Conservation (phyloP, 1,284 basidiomycete genomes). For the Microbotryomycetes sp. region DNA sequence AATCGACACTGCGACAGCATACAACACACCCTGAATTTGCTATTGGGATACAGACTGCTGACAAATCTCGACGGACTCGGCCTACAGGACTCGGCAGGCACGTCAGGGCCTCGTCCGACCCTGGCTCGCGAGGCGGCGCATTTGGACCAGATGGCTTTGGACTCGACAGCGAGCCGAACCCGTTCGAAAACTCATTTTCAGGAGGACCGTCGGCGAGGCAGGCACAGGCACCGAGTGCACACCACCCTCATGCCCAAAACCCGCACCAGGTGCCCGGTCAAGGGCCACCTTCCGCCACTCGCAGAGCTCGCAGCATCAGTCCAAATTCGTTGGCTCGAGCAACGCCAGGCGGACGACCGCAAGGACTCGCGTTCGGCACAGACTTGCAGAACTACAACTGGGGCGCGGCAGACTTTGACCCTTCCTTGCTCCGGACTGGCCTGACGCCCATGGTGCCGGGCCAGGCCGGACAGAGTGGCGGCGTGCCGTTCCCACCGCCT, state of each 20-base stretch:
- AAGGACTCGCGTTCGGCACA: constrained; percentile 73
- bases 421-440: constrained; percentile 43
- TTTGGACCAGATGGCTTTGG: constrained; percentile 14
- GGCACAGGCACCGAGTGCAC: constrained; percentile 6
- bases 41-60: too few species aligned
- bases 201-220: constrained; percentile 39
- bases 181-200: constrained; percentile 90
- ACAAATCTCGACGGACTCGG: too few species aligned
- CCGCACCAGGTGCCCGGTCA: constrained; percentile 1
- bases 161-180: constrained; percentile 67
- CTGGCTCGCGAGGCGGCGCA: constrained; percentile 27
- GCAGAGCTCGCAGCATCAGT: constrained; percentile 28
- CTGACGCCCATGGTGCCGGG: constrained; percentile 44
- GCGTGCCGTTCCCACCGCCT: constrained; percentile 68
- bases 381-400: constrained; percentile 72
- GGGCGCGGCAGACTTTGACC: constrained; percentile 54
- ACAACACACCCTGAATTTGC: too few species aligned
- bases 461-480: constrained; percentile 50
- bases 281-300: constrained; percentile 3
- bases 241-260: constrained; percentile 5
- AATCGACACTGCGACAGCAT: too few species aligned
- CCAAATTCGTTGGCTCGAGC: constrained; percentile 7
- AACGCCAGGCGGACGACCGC: constrained; percentile 3
- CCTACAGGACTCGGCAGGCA: neutral
- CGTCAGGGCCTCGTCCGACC: constrained; percentile 29